phyloP scores from a whole-genome alignment of 352 stramenopile genomes.

The Phytophthora rubi region DNA sequence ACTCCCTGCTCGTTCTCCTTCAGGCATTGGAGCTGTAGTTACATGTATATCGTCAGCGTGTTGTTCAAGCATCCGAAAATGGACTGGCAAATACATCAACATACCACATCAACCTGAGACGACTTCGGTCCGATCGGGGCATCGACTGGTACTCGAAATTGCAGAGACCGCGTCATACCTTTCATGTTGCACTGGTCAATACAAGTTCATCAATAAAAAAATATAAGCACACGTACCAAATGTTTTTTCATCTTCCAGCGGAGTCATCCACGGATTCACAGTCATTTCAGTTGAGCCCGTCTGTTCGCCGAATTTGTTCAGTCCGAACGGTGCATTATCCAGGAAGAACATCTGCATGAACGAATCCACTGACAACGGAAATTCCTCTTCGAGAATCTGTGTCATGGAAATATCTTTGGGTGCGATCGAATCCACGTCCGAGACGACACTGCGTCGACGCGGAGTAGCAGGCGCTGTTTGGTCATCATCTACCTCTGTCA shows the following conservation, averaged over 20 bases:
- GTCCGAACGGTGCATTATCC: slow-evolving; percentile 71
- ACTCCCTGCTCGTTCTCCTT: slow-evolving; percentile 52
- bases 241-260: slow-evolving; percentile 47
- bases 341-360: slow-evolving; percentile 78
- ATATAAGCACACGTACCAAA: slow-evolving; percentile 35
- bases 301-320: slow-evolving; percentile 66
- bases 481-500: slow-evolving; percentile 16
- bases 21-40: slow-evolving; percentile 63
- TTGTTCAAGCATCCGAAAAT: background rate
- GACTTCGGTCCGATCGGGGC: slow-evolving; percentile 84
- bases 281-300: slow-evolving; percentile 80
- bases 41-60: background rate
- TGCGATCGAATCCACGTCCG: slow-evolving; percentile 61
- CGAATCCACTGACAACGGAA: slow-evolving; percentile 64
- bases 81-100: background rate
- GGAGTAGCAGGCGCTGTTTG: slow-evolving; percentile 18
- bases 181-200: background rate
- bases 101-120: slow-evolving; percentile 79
- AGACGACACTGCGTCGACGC: slow-evolving; percentile 55
- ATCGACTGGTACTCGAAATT: slow-evolving; percentile 80
- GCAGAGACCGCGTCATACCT: slow-evolving; percentile 70
- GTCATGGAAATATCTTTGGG: slow-evolving; percentile 83
- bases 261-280: slow-evolving; percentile 67
- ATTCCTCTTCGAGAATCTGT: slow-evolving; percentile 62
- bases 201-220: background rate